Evolutionary conservation across 2,329 filamentous ascomycete species (phyloP).

Genomic region (Septoria petroselini): DNA sequence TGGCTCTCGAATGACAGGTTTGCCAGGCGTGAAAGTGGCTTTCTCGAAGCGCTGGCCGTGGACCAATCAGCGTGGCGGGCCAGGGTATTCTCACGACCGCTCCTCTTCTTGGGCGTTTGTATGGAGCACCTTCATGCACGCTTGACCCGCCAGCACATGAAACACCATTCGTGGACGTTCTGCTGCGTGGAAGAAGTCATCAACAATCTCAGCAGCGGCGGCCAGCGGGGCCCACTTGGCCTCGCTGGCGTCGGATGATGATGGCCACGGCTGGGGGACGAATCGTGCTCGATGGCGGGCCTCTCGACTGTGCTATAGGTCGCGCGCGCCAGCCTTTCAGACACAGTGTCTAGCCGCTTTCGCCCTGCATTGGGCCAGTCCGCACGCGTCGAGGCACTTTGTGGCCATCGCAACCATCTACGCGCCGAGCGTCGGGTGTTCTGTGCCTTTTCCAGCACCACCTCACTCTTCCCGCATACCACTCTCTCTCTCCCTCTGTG

Average conservation of each 20-base stretch:
- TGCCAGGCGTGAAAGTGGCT: constrained; percentile 12
- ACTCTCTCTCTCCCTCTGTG: no score
- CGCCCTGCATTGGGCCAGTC: constrained; percentile 19
- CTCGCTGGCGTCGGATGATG: constrained; percentile 12
- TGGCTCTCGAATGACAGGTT: constrained; percentile 7
- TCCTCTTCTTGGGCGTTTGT: constrained; percentile 4
- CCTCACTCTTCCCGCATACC: constrained; percentile 23
- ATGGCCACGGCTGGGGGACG: constrained; percentile 28
- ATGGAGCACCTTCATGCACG: constrained; percentile 10
- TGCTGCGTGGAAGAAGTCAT: constrained; percentile 29
- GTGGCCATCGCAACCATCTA: constrained; percentile 25
- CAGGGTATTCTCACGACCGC: constrained; percentile 6
- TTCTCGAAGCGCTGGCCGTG: constrained; percentile 3
- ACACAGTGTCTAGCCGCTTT: constrained; percentile 33
- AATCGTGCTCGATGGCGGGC: constrained; percentile 29
- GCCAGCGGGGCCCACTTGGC: constrained; percentile 3
- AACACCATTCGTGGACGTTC: constrained; percentile 26
- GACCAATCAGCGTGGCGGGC: constrained; percentile 6
- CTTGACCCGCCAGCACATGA: constrained; percentile 28
- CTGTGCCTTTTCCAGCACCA: constrained; percentile 19
- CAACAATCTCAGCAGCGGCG: constrained; percentile 21
- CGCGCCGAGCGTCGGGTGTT: constrained; percentile 29
- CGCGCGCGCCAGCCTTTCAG: constrained; percentile 31
- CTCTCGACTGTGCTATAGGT: constrained; percentile 32
- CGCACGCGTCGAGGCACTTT: constrained; percentile 11